Evolutionary conservation across 176 grass and related monocot species (phyloP).

Genomic region (Eremochloa ophiuroides): DNA sequence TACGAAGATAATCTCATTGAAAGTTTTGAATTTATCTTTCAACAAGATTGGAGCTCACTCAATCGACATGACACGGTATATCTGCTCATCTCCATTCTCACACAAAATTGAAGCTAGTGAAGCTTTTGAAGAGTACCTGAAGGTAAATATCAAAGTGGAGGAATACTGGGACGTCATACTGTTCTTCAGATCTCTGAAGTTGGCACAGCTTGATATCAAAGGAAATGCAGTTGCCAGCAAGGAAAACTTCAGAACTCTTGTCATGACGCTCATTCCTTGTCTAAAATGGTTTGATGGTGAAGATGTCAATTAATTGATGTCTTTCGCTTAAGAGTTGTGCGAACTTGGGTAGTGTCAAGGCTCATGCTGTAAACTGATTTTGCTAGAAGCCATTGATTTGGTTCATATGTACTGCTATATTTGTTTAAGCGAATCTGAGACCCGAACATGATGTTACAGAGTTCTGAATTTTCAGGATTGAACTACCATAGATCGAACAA

Average conservation of each 20-base stretch:
- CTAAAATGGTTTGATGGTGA: conserved; percentile 64
- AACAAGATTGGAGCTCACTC: conserved; percentile 70
- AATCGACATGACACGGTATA: conserved; percentile 70
- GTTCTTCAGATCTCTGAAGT: conserved; percentile 51
- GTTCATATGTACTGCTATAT: conserved; percentile 10
- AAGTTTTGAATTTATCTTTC: conserved; percentile 80
- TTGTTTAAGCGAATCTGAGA: conserved; percentile 8
- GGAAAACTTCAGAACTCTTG: conserved; percentile 43
- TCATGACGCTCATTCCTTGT: conserved; percentile 41
- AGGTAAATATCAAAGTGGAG: conserved; percentile 34
- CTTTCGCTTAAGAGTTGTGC: neutral
- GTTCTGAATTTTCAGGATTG: neutral
- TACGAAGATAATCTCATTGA: conserved; percentile 57
- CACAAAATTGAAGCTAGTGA: conserved; percentile 48
- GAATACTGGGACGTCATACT: conserved; percentile 66
- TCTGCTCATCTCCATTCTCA: conserved; percentile 72
- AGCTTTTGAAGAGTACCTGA: conserved; percentile 42
- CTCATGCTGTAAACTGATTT: neutral
- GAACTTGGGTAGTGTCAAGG: neutral
- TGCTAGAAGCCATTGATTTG: neutral
- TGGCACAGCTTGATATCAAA: conserved; percentile 62
- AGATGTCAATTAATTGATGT: conserved; percentile 17
- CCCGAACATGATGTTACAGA: neutral
- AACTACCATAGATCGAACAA: neutral
- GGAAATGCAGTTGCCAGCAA: conserved; percentile 58